Percentiles rank a stretch among this genome's conserved stretches.
phyloP scores from a whole-genome alignment of 192 early-diverging fungal genomes.

The Coemansia sp. region DNA sequence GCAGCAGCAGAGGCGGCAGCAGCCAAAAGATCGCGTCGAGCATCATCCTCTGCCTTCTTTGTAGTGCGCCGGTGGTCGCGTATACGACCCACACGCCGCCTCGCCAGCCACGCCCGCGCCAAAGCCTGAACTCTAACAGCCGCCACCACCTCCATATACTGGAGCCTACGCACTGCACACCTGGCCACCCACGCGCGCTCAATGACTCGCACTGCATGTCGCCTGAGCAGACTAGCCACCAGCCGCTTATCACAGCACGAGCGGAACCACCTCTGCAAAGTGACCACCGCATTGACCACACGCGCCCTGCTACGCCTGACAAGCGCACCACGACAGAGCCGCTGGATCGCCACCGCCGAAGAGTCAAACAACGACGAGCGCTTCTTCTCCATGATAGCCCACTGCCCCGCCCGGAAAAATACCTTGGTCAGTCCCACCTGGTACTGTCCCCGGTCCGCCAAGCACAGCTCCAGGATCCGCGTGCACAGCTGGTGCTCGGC shows the following conservation, averaged over 20 bases:
- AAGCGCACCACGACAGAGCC: conserved; percentile 67
- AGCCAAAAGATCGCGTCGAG: not conserved
- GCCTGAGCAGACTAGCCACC: conserved; percentile 7
- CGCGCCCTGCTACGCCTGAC: conserved; percentile 60
- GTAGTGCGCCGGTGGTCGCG: conserved; percentile 9
- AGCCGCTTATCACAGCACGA: conserved; percentile 9
- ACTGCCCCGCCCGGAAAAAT: conserved; percentile 95
- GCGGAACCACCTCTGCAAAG: conserved; percentile 44
- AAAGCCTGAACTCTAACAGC: conserved; percentile 12
- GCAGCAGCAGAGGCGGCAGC: not conserved
- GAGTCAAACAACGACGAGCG: conserved; percentile 76
- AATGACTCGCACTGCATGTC: conserved; percentile 34
- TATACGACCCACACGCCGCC: conserved; percentile 10
- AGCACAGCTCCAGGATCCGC: conserved; percentile 64
- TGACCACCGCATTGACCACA: conserved; percentile 41
- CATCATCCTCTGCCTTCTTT: not conserved
- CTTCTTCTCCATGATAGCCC: conserved; percentile 77
- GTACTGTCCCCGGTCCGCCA: conserved; percentile 77
- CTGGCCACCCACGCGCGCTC: conserved; percentile 20
- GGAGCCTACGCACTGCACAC: conserved; percentile 9
- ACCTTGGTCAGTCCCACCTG: conserved; percentile 96
- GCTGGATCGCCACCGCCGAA: conserved; percentile 81
- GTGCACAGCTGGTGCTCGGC: conserved; percentile 64
- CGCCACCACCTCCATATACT: not conserved
- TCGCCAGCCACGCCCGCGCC: conserved; percentile 22